phyloP scores from a whole-genome alignment of 768 basidiomycete species.

The Boletus sensibilis region DNA sequence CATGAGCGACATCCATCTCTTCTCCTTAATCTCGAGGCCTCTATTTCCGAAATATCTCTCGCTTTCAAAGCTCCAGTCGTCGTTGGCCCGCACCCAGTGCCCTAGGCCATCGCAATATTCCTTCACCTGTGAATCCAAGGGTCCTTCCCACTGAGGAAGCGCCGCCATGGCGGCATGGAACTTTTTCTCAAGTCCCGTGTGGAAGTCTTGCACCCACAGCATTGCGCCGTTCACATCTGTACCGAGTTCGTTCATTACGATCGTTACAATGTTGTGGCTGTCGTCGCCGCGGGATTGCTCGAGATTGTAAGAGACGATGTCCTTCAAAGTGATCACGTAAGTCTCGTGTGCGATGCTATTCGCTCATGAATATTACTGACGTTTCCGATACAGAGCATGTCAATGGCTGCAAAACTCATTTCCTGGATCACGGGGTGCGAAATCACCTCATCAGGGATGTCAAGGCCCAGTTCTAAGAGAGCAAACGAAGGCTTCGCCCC shows the following conservation, averaged over 20 bases:
- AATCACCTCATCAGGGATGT: slow-evolving; percentile 41
- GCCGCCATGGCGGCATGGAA: slow-evolving; percentile 19
- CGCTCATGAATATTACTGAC: slow-evolving; percentile 14
- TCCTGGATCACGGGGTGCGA: slow-evolving; percentile 37
- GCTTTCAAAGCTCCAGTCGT: slow-evolving; percentile 8
- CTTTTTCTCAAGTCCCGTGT: neutral
- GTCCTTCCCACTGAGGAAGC: slow-evolving; percentile 41
- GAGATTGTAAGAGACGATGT: slow-evolving; percentile 33
- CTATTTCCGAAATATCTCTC: slow-evolving; percentile 7
- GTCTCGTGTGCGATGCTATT: neutral
- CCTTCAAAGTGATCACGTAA: slow-evolving; percentile 11
- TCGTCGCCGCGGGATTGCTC: slow-evolving; percentile 32
- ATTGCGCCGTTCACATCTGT: slow-evolving; percentile 18
- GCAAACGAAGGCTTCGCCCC: neutral
- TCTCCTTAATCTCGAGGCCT: slow-evolving; percentile 8
- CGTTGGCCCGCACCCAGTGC: slow-evolving; percentile 40
- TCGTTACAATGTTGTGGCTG: slow-evolving; percentile 44
- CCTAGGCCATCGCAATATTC: slow-evolving; percentile 48
- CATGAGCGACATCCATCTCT: slow-evolving; percentile 8
- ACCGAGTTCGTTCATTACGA: slow-evolving; percentile 45
- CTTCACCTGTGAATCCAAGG: slow-evolving; percentile 41
- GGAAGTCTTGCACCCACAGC: slow-evolving; percentile 15
- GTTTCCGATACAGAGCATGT: slow-evolving; percentile 39
- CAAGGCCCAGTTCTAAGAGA: slow-evolving; percentile 29
- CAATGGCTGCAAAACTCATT: slow-evolving; percentile 29